Evolutionary conservation across 2,329 filamentous ascomycete genomes (phyloP), one percentile per base, ranked within the genome.

Genomic region (Ilyonectria sp.): DNA sequence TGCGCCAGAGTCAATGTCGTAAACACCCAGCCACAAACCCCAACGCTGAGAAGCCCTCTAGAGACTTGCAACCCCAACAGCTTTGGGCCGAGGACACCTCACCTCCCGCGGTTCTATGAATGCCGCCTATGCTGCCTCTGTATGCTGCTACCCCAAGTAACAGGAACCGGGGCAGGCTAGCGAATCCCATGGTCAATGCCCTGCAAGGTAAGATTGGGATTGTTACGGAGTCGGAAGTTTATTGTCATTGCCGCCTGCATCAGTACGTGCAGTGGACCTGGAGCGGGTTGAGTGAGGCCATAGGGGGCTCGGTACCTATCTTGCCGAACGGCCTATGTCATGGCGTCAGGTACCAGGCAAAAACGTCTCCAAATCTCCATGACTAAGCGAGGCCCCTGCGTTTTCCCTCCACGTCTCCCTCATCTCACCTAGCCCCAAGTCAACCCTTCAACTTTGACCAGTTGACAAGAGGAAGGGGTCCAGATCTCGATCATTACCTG

Each of bases 331-430:
- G 5, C 15, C 29, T 6, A 33, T 33, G n/a, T 19, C 15, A 26
- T 55, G 21, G 19, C 53, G 35, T n/a, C 40, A 56, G 35, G 33
- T 47, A 65, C 37, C 55, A 26, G 46, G 35, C 21, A 47, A 33
- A 26, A 49, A 35, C 40, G 33, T 58, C 54, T 49, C 65, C 60
- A 68, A 68, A 61, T 52, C 10, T 6, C 26, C 21, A 57, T 58
- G 61, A 57, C 61, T 52, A 50, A 64, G 50, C 33, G 23, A 11
- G 29, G 15, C 8, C 63, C 64, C 46, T 55, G 52, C 58, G 37
- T 61, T 67, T 61, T 67, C 52, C 57, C 64, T 65, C 63, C 67
- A 67, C 67, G 50, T 67, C 64, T 60, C 53, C 67, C 57, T 63
- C 52, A 63, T 69, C 60, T 59, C 35, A 35, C 23, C 15, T 33